phyloP scores from a whole-genome alignment of 805 yeast genomes.

The Alloascoidea africana region DNA sequence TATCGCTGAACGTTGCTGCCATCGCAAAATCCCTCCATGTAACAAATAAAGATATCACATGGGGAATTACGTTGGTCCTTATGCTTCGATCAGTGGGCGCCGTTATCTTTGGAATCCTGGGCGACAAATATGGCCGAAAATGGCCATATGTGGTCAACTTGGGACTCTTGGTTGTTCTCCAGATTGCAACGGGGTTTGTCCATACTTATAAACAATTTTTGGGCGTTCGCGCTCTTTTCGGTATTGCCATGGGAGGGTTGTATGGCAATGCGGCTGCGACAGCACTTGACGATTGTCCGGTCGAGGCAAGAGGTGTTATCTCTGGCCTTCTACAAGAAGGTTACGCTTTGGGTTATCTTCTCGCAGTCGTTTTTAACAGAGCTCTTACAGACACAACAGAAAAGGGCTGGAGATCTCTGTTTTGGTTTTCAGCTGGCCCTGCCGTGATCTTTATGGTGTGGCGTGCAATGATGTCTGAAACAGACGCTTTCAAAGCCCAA shows the following conservation, averaged over 20 bases:
- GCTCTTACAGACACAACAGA: constrained; percentile 33
- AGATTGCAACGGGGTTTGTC: constrained; percentile 53
- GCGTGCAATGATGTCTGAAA: constrained; percentile 46
- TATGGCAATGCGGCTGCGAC: constrained; percentile 53
- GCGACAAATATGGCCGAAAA: constrained; percentile 53
- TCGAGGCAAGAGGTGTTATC: constrained; percentile 40
- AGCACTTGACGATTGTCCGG: constrained; percentile 51
- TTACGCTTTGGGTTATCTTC: constrained; percentile 54
- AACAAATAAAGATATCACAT: constrained; percentile 35
- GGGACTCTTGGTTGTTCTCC: constrained; percentile 34
- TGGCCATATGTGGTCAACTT: constrained; percentile 46
- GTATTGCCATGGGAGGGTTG: constrained; percentile 59
- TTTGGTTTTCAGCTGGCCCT: constrained; percentile 63
- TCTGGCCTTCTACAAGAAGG: constrained; percentile 73
- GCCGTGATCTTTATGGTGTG: constrained; percentile 43
- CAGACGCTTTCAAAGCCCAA: constrained; percentile 30
- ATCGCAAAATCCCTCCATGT: constrained; percentile 33
- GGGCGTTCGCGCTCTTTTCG: constrained; percentile 49
- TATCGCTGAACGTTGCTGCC: constrained; percentile 35
- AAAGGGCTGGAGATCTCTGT: constrained; percentile 55
- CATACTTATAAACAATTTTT: constrained; percentile 41
- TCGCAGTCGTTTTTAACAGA: constrained; percentile 49
- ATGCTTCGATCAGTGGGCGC: constrained; percentile 67
- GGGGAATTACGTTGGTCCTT: constrained; percentile 61
- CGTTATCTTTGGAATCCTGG: constrained; percentile 43